Evolutionary conservation across 495 filamentous ascomycete species (phyloP).

Genomic region (Penicillium lividum): DNA sequence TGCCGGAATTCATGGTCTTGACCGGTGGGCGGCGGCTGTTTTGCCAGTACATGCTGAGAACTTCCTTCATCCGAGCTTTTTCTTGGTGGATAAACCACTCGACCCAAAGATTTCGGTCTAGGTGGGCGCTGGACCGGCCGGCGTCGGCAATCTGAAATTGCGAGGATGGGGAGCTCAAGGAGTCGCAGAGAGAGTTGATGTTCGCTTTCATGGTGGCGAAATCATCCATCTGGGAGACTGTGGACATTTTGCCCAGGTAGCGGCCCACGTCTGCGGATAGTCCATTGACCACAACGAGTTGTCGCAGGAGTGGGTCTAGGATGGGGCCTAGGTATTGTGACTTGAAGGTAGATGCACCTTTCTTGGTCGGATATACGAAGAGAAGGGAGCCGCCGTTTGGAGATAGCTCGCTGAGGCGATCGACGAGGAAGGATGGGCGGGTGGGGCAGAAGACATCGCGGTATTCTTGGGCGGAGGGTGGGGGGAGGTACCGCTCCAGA

Average conservation of each 20-base stretch:
- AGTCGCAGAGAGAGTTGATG: slow-evolving; percentile 49
- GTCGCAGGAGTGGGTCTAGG: slow-evolving; percentile 65
- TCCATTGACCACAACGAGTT: slow-evolving; percentile 63
- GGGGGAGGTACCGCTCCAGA: slow-evolving; percentile 72
- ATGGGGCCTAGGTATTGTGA: slow-evolving; percentile 66
- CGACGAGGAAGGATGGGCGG: slow-evolving; percentile 62
- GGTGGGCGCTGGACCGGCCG: slow-evolving; percentile 50
- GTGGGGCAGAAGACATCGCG: slow-evolving; percentile 57
- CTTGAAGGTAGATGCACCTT: slow-evolving; percentile 64
- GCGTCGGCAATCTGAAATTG: slow-evolving; percentile 54
- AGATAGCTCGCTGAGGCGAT: slow-evolving; percentile 66
- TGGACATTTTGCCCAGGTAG: slow-evolving; percentile 58
- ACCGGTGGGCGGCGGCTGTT: slow-evolving; percentile 48
- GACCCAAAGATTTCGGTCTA: slow-evolving; percentile 61
- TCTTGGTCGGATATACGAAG: slow-evolving; percentile 70
- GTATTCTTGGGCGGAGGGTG: slow-evolving; percentile 60
- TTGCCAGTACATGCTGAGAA: slow-evolving; percentile 59
- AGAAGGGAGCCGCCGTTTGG: slow-evolving; percentile 59
- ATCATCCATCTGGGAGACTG: slow-evolving; percentile 58
- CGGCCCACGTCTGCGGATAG: slow-evolving; percentile 61
- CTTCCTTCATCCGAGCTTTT: slow-evolving; percentile 61
- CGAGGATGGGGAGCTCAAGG: slow-evolving; percentile 43
- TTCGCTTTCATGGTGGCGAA: slow-evolving; percentile 56
- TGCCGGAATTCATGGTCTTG: slow-evolving; percentile 36
- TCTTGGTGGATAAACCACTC: slow-evolving; percentile 77